These are phyloP conservation scores for Allomyces macrogynus DNA, from an alignment of 192 early-diverging fungal species.

Conservation along the genomic window DNA sequence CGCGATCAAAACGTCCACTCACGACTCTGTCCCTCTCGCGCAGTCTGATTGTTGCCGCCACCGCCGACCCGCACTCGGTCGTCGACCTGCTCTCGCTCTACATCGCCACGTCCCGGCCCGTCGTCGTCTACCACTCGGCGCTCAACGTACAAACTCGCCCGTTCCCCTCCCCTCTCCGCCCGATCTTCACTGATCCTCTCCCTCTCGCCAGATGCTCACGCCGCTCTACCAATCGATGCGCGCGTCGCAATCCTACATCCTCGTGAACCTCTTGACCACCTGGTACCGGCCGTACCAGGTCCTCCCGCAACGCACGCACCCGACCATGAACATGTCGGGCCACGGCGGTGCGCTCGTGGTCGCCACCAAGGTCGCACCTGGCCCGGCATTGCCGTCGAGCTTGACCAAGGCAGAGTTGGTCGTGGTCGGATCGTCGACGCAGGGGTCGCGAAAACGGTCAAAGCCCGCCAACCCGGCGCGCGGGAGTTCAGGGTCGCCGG, in stretches of 20 bases:
- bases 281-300: constrained; percentile 15
- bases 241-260: constrained; percentile 43
- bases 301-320: constrained; percentile 58
- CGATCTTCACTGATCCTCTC: too few relatives aligned
- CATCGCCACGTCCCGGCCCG: constrained; percentile 60
- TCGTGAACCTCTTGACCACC: background rate
- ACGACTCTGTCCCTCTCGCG: background rate
- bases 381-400: background rate
- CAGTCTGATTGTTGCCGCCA: constrained; percentile 59
- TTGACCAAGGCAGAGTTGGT: too few relatives aligned
- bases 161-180: background rate
- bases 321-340: constrained; percentile 52
- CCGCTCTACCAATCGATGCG: constrained; percentile 76
- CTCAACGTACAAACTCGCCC: constrained; percentile 16
- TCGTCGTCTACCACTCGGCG: constrained; percentile 61
- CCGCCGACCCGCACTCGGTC: constrained; percentile 51
- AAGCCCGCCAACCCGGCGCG: too few relatives aligned
- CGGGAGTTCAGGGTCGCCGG: too few relatives aligned
- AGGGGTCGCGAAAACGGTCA: too few relatives aligned
- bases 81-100: constrained; percentile 46
- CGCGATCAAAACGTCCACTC: background rate
- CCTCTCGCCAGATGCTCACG: constrained; percentile 23
- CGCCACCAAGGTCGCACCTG: constrained; percentile 14
- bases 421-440: too few relatives aligned
- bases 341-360: constrained; percentile 50